These are phyloP conservation scores for Cupressus sempervirens DNA, from an alignment of 75 land plant genomes.

Conservation along the genomic window DNA sequence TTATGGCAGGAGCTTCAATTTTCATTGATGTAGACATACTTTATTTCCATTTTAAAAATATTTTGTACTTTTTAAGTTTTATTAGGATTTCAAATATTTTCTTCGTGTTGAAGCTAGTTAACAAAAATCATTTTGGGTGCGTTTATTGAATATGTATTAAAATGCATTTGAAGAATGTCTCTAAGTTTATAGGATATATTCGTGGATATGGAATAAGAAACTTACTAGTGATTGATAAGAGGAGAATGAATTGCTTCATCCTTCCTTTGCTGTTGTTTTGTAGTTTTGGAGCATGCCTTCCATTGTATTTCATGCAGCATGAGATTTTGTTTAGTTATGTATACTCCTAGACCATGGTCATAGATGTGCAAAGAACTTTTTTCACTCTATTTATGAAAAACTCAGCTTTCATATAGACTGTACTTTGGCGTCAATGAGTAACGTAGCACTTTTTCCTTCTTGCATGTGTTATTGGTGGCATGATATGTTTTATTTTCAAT, in stretches of 20 bases:
- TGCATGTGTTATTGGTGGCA: not conserved
- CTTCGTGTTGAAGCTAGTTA: not conserved
- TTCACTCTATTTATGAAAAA: not conserved
- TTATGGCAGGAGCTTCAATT: slow-evolving; percentile 9
- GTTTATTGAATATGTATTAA: not conserved
- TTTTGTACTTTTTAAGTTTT: no score
- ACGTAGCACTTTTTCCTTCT: not conserved
- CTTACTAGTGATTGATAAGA: not conserved
- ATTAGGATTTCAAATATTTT: not conserved
- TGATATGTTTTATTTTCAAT: not conserved
- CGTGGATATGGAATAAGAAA: not conserved
- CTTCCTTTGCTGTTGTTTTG: not conserved
- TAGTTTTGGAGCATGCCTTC: not conserved
- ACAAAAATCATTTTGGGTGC: not conserved
- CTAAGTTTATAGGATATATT: not conserved
- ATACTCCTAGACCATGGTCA: not conserved
- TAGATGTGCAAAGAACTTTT: not conserved
- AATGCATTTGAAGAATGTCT: not conserved
- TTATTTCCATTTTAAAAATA: not conserved
- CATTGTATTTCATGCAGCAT: not conserved
- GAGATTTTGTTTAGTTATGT: not conserved
- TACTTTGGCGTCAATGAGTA: not conserved
- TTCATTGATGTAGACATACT: not conserved
- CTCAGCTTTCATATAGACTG: not conserved
- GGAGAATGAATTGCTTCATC: not conserved